A percentile compares a stretch with the other conserved stretches of the same genome.
These are phyloP conservation scores for Euptelea pleiosperma DNA, from an alignment of 164 flowering plant genomes.

Conservation along the genomic window DNA sequence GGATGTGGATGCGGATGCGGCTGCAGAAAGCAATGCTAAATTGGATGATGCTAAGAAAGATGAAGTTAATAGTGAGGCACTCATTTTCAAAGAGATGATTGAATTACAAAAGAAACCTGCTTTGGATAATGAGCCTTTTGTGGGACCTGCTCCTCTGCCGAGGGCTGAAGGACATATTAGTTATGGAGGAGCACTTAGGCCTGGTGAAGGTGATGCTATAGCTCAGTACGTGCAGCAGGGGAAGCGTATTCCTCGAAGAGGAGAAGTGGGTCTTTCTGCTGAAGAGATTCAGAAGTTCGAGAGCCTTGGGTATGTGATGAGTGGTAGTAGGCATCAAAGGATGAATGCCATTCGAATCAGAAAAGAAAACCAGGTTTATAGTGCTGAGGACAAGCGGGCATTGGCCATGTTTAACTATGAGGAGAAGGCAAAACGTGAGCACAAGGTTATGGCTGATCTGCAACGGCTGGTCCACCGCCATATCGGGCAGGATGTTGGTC, in stretches of 20 bases:
- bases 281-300: conserved; percentile 93
- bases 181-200: conserved; percentile 97
- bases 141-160: conserved; percentile 92
- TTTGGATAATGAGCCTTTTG: conserved; percentile 60
- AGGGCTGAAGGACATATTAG: conserved; percentile 97
- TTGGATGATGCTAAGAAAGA: conserved; percentile 25
- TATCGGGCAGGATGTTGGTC: conserved; percentile 91
- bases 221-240: conserved; percentile 98
- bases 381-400: conserved; percentile 95
- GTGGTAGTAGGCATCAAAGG: conserved; percentile 99
- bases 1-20: conserved; percentile 32
- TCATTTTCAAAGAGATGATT: conserved; percentile 68
- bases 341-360: conserved; percentile 99
- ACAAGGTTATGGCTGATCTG: conserved; percentile 95
- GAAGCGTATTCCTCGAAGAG: conserved; percentile 97
- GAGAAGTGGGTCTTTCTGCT: conserved; percentile 98
- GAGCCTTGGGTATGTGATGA: conserved; percentile 95
- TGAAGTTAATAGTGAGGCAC: conserved; percentile 43
- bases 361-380: conserved; percentile 97
- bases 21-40: conserved; percentile 16
- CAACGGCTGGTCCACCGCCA: conserved; percentile 92
- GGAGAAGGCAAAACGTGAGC: conserved; percentile 88
- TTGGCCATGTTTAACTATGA: conserved; percentile 93
- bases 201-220: conserved; percentile 99
- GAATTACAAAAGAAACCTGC: conserved; percentile 70